Evolutionary conservation across 2,329 filamentous ascomycete species (phyloP), one percentile per base, ranked within the genome.

Genomic region (Sphaerulina populicola): DNA sequence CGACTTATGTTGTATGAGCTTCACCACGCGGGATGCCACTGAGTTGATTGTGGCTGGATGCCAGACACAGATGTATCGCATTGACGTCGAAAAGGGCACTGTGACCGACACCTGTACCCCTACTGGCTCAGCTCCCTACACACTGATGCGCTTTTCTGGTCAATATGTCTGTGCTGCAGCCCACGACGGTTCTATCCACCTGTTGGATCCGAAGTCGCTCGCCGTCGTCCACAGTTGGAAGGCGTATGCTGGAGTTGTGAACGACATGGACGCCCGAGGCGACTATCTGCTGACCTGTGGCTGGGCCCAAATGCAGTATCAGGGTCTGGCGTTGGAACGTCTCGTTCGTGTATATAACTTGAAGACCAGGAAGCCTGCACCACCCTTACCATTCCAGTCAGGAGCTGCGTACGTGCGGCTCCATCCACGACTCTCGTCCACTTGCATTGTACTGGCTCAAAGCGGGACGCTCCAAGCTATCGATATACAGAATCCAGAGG

Each of bases 231-330:
- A 91, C 66, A 81, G 81, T 9, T 98, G 93, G 86, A 88, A 88
- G 66, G 89, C 91, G 0, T 93, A 98, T 65, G 84, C 85, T 1
- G 86, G 88, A 7, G 80, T 83, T 46, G 87, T 98, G 66, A 95
- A 88, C 68, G 91, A 97, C 67, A 96, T 98, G 87, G 93, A 98
- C 71, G 88, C 90, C 7, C 87, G 93, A 65, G 88, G 93, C 64
- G 91, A 97, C 67, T 93, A 93, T 59, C 82, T 98, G 48, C 86
- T 97, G 18, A 97, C 93, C 4, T 98, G 93, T 68, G 93, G 93
- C 33, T 94, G 88, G 70, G 94, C 91, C 1, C 78, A 88, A 21
- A 81, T 91, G 59, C 88, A 90, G 63, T 77, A 87, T 58, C 81
- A 84, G 33, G 81, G 82, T 37, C 86, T 86, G 57, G 89, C 94